Conservation (phyloP, 371 early-diverging fungal genomes). For the Mortierella sp. region DNA sequence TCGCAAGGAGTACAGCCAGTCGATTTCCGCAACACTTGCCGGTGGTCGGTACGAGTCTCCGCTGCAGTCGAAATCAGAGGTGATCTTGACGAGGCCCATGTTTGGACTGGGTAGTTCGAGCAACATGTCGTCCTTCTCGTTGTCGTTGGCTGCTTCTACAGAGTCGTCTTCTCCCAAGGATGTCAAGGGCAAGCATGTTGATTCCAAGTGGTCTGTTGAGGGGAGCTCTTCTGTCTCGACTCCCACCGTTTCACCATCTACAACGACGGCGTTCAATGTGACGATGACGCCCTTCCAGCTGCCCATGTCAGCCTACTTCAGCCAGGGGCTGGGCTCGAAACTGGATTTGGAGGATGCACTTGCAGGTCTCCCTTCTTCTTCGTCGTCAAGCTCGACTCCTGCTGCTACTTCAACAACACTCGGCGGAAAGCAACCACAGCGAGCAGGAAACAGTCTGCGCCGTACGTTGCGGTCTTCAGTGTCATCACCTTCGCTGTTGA, state of each 20-base stretch:
- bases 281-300: slow-evolving; percentile 18
- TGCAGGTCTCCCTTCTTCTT: background rate
- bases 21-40: background rate
- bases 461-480: slow-evolving; percentile 19
- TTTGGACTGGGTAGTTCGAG: slow-evolving; percentile 22
- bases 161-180: background rate
- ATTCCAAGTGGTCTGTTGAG: background rate
- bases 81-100: slow-evolving; percentile 14
- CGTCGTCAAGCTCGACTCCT: background rate
- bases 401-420: slow-evolving; percentile 3
- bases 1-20: slow-evolving; percentile 25
- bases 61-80: background rate
- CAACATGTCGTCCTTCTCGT: slow-evolving; percentile 20
- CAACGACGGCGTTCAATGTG: slow-evolving; percentile 4
- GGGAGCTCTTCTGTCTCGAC: background rate
- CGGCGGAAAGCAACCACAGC: slow-evolving; percentile 18
- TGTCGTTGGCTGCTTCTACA: slow-evolving; percentile 3
- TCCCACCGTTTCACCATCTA: background rate
- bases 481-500: slow-evolving; percentile 26
- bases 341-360: background rate
- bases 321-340: background rate
- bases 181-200: slow-evolving; percentile 36
- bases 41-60: background rate
- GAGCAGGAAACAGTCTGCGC: background rate
- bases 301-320: slow-evolving; percentile 8